Base-by-base conservation (phyloP, 805 yeast genomes). In the Cephaloascus fragrans region DNA sequence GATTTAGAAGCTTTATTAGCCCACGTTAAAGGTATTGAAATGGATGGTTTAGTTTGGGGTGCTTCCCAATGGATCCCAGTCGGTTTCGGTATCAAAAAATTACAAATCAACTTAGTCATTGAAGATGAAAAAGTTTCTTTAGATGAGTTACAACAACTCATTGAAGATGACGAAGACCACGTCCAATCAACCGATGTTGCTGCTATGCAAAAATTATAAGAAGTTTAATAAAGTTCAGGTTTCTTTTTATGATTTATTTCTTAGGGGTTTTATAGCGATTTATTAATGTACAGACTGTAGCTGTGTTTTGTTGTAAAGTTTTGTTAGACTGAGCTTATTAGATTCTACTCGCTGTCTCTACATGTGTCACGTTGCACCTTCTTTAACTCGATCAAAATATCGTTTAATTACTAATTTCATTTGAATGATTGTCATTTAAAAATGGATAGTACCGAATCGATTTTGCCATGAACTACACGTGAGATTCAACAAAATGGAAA, bases 41-140 rank as follows among this genome's bases (percentile, higher is more conserved):
- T 67, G 72, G 98, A 93, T 36, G 99, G 99, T 80, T 81, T 93
- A 62, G 70, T 68, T 51, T 93, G 98, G 98, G 99, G 99, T 85
- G 96, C 89, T 59, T 82, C 74, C 78, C 89, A 83, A 73, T 88
- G 80, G 74, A 75, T 93, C 56, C 93, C 96, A 63, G 94, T 93
- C 60, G 99, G 98, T 71, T 93, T 77, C 83, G 99, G 99, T 81
- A 90, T 93, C 79, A 86, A 86, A 84, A 93, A 93, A 80, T 81
- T 93, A 67, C 98, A 93, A 78, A 85, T 93, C 72, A 90, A 89
- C 89, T 71, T 83, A 73, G 98, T 93, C 64, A 83, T 93, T 55
- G 97, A 93, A 80, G 99, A 93, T 71, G 95, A 77, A 55, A 82
- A 81, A 80, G 96, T 93, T 52, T 86, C 97, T 49, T 59, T 88